A percentile compares a stretch with the other conserved stretches of the same genome.
These are phyloP conservation scores for Gracilariopsis chorda DNA, from an alignment of 23 red algal genomes.

Conservation along the genomic window DNA sequence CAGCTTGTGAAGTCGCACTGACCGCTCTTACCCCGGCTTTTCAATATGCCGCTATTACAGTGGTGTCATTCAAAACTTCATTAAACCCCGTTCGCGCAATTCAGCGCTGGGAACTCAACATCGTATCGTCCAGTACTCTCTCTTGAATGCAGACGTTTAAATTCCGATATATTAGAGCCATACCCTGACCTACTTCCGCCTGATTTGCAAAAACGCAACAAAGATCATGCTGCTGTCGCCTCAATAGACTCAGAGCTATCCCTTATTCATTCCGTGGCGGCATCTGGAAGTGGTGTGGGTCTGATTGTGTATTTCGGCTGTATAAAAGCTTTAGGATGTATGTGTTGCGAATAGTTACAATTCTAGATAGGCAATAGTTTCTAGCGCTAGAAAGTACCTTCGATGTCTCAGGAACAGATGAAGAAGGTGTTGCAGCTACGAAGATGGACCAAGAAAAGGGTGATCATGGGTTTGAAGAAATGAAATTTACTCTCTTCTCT, in stretches of 20 bases:
- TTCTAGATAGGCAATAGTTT: constrained; percentile 4
- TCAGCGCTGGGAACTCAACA: constrained; percentile 34
- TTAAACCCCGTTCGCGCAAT: constrained; percentile 30
- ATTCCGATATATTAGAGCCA: background rate
- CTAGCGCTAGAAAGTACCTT: background rate
- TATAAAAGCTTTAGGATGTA: constrained; percentile 34
- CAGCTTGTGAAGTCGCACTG: constrained; percentile 47
- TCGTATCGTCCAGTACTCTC: constrained; percentile 26
- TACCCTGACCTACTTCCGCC: background rate
- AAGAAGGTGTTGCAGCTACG: background rate
- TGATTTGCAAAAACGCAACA: background rate
- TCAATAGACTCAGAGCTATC: constrained; percentile 5
- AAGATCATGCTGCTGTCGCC: constrained; percentile 1
- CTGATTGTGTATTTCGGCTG: constrained; percentile 21
- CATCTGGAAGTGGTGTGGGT: constrained; percentile 31
- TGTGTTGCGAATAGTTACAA: background rate
- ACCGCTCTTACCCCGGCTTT: constrained; percentile 22
- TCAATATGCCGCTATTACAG: constrained; percentile 21
- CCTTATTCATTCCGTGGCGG: constrained; percentile 46
- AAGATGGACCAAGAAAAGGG: background rate
- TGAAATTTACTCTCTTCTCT: background rate
- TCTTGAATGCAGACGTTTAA: constrained; percentile 21
- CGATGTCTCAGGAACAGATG: no score
- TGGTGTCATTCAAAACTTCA: constrained; percentile 18
- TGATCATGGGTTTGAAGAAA: background rate